Percentiles rank a stretch among this genome's conserved stretches.
Conservation (phyloP, 495 filamentous ascomycete genomes). For the Podospora anserina region DNA sequence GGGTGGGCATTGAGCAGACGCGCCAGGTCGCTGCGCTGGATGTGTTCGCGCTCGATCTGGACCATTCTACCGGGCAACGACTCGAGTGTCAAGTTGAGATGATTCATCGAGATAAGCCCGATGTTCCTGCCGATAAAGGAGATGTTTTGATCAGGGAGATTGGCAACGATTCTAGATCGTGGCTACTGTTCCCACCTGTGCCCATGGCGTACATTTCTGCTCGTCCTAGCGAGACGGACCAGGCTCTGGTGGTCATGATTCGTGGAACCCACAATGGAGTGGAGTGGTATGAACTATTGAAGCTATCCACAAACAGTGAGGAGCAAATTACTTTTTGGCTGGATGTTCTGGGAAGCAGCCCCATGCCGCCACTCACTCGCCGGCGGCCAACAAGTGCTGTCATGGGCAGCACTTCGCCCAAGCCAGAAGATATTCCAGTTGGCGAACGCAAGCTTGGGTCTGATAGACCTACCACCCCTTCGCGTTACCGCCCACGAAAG, state of each 20-base stretch:
- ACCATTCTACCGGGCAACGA: conserved; percentile 85
- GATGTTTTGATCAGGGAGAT: conserved; percentile 91
- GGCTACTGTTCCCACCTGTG: conserved; percentile 87
- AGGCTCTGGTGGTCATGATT: conserved; percentile 81
- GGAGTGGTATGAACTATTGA: conserved; percentile 80
- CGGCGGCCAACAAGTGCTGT: conserved; percentile 39
- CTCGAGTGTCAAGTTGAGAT: conserved; percentile 88
- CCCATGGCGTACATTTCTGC: conserved; percentile 68
- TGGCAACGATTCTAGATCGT: conserved; percentile 64
- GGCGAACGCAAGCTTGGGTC: conserved; percentile 55
- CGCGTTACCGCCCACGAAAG: conserved; percentile 24
- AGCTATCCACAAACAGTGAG: conserved; percentile 65
- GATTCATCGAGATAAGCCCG: conserved; percentile 72
- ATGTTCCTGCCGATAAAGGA: conserved; percentile 53
- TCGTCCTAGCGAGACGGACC: conserved; percentile 64
- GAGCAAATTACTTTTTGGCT: conserved; percentile 83
- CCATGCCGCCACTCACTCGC: conserved; percentile 62
- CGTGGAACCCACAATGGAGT: conserved; percentile 58
- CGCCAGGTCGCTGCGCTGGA: conserved; percentile 84
- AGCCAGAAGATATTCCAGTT: conserved; percentile 65
- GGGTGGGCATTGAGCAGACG: conserved; percentile 65
- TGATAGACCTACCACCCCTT: conserved; percentile 29
- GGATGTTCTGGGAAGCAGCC: conserved; percentile 70
- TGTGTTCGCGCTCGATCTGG: conserved; percentile 78
- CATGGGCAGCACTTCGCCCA: conserved; percentile 38